Base-by-base conservation (phyloP, 2,329 filamentous ascomycete genomes). In the Pyrenophora tritici-repentis region DNA sequence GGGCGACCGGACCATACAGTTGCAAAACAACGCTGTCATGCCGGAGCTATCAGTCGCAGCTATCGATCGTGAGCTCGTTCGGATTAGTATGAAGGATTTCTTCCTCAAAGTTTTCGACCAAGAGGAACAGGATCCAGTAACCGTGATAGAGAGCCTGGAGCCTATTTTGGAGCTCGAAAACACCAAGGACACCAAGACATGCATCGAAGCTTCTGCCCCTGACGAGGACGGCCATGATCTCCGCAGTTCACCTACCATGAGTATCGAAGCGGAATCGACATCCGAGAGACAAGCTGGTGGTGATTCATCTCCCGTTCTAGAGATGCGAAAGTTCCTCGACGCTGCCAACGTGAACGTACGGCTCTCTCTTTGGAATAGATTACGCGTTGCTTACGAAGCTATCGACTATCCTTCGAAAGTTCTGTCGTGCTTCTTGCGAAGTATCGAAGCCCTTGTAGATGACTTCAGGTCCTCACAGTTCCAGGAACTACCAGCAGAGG, bases 11-110 rank as follows among this genome's bases (percentile, higher is more conserved):
- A 74, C 78, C 0, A 83, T 89, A 10, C 77, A 81, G 29, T 78
- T 97, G 12, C 78, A 87, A 3, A 97, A 99, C 71, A 97, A 96
- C 66, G 83, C 85, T 1, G 83, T 92, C 16, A 96, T 99, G 86
- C 85, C 91, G 0, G 89, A 94, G 56, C 83, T 99, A 42, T 97
- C 93, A 0, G 76, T 85, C 2, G 81, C 83, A n/a, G 90, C 91
- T 0, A 87, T 94, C 6, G 92, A 97, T 56, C 86, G 91, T 47
- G 93, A 99, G 69, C 88, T 97, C 20, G 93, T 90, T 10, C 91
- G 92, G 64, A 81, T 97, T 29, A 96, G 90, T 12, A 97, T 93
- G 0, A 94, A 96, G 84, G 93, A 97, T 67, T 97, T 97, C 72
- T 97, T 99, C 73, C 81, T 91, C 42, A 90, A 87, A 32, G 83